Evolutionary conservation across 768 basidiomycete species (phyloP), one percentile per base, ranked within the genome.

Genomic region (Kwoniella botswanensis): DNA sequence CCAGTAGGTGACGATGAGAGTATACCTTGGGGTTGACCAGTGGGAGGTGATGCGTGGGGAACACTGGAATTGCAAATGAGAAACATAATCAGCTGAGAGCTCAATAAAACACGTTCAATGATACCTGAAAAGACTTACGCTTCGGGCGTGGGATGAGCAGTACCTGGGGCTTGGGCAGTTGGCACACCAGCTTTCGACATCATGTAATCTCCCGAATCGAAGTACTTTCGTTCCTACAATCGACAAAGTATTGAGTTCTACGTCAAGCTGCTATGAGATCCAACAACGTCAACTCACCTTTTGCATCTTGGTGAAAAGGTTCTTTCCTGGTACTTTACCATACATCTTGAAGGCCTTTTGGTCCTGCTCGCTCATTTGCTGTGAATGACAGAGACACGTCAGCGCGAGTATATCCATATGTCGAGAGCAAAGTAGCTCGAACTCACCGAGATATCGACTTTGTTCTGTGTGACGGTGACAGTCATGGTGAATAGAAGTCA

Each of bases 151-250:
- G 97, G 96, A 75, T 98, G 98, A 44, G 94, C 93, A 10, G 95
- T 98, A 35, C 97, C 97, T 66, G 98, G 93, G 2, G 89, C 87
- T 73, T 88, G 92, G 83, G 93, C 92, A 59, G 93, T 90, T n/a
- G 91, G 87, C 58, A 91, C 90, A 29, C 97, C 86, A 2, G 97
- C 97, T 84, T 98, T 98, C 62, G 93, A 94, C 75, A 99, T 87
- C 41, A 95, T 95, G 81, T 98, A 98, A 84, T 99, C 97, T 68
- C 97, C 97, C 67, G 96, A 98, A 85, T 98, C 97, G 84, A 99
- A 99, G 86, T 94, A 99, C 85, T 98, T 98, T 79, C 97, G 92
- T 82, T 99, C 96, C 95, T 98, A 24, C 68, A 79, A 29, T 1
- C 44, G 41, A n/a, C 13, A 41, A 11, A 13, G 18, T 24, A 46